A percentile compares a stretch with the other conserved stretches of the same genome.
phyloP scores from a whole-genome alignment of 1,284 basidiomycete species.

The Mycosarcoma mackinlayi region DNA sequence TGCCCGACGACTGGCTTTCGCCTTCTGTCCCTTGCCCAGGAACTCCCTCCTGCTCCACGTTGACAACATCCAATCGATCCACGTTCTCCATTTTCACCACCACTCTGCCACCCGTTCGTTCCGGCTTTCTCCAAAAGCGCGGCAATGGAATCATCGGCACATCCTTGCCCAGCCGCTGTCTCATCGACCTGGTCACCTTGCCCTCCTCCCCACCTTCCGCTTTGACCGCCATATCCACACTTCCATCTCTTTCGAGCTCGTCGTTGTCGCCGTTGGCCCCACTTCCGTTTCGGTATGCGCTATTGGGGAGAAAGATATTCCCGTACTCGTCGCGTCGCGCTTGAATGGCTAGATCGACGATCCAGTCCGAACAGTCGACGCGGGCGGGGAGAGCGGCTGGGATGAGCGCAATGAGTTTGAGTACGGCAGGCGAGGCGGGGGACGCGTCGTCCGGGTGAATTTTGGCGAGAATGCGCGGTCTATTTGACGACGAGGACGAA shows the following conservation, averaged over 20 bases:
- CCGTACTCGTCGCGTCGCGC: slow-evolving; percentile 33
- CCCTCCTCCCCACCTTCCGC: background rate
- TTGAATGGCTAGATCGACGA: slow-evolving; percentile 12
- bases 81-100: background rate
- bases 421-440: slow-evolving; percentile 16
- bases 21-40: background rate
- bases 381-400: slow-evolving; percentile 23
- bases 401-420: slow-evolving; percentile 33
- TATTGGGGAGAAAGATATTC: slow-evolving; percentile 24
- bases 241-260: background rate
- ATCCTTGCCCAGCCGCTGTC: slow-evolving; percentile 15
- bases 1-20: background rate
- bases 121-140: slow-evolving; percentile 18
- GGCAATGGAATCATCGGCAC: slow-evolving; percentile 32
- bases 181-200: slow-evolving; percentile 30
- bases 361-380: slow-evolving; percentile 14
- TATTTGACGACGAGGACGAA: background rate
- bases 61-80: background rate
- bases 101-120: no score
- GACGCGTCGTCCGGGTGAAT: slow-evolving; percentile 25
- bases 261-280: background rate
- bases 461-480: slow-evolving; percentile 25
- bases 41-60: background rate
- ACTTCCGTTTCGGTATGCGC: background rate
- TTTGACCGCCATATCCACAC: background rate